phyloP scores from a whole-genome alignment of 202 grass and related monocot species.

The Eragrostis tef region DNA sequence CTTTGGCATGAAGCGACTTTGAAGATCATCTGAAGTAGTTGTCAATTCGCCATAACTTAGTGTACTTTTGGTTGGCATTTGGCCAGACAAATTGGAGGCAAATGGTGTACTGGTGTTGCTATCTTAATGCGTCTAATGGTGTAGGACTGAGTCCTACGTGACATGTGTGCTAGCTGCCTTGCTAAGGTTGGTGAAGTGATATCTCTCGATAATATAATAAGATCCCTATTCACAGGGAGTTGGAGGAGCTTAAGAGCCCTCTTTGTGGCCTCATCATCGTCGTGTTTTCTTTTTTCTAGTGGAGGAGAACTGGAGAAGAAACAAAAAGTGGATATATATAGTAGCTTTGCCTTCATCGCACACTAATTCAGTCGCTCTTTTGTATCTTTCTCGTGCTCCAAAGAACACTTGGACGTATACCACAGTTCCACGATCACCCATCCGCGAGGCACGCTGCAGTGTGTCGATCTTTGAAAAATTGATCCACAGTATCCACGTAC shows the following conservation, averaged over 20 bases:
- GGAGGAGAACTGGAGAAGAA: constrained; percentile 49
- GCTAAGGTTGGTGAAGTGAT: constrained; percentile 45
- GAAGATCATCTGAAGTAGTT: constrained; percentile 38
- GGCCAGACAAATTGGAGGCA: constrained; percentile 49
- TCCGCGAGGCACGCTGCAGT: background rate
- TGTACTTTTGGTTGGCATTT: constrained; percentile 60
- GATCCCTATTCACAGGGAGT: constrained; percentile 8
- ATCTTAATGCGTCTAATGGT: constrained; percentile 39
- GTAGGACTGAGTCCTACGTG: constrained; percentile 16
- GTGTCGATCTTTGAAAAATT: background rate
- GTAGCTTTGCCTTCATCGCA: constrained; percentile 37
- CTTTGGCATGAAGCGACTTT: constrained; percentile 57
- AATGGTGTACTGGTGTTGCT: constrained; percentile 48
- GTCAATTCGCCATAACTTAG: constrained; percentile 42
- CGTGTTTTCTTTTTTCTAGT: background rate
- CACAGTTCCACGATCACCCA: background rate
- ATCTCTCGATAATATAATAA: constrained; percentile 28
- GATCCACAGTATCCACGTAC: constrained; percentile 18
- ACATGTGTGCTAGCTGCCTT: constrained; percentile 38
- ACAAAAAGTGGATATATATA: constrained; percentile 5
- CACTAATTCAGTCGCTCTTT: constrained; percentile 37
- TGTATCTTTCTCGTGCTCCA: constrained; percentile 31
- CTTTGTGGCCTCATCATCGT: constrained; percentile 28
- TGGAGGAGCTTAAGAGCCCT: background rate
- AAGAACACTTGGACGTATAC: constrained; percentile 6